Evolutionary conservation across 2,329 filamentous ascomycete species (phyloP), one percentile per base, ranked within the genome.

Genomic region (Magnaporthales sp.): DNA sequence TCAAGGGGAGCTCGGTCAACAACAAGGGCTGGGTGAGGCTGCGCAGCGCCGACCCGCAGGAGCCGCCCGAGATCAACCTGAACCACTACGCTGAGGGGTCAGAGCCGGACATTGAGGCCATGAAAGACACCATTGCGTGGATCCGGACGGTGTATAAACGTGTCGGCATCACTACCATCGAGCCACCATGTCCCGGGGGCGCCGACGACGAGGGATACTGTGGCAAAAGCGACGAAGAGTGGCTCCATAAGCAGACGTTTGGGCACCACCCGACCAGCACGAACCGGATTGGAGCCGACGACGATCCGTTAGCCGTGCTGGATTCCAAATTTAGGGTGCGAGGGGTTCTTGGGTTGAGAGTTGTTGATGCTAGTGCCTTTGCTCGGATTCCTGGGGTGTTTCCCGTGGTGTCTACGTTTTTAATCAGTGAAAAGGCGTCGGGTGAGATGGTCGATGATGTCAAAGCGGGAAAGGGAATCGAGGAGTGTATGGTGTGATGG

Each of bases 51-150:
- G 81, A 90, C 71, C 87, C 88, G 0, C 81, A 82, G 1, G 88
- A 90, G 65, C 81, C 83, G n/a, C 89, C 89, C 0, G 75, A 83
- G 38, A 88, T 89, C 72, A 80, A 83, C 73, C 87, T 88, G 77
- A 85, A 86, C 72, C 85, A 81, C 72, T 87, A 80, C 78, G 78
- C 76, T 13, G 73, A 80, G 27, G 81, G 83, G 1, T 78, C 80
- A 9, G 80, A 80, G 22, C 77, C 81, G 72, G 77, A 82, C 62
- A 72, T 81, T 1, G 72, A 74, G 66, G 78, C 77, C 32, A 72
- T 79, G 70, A 75, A 73, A 68, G 74, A 76, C 61, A 73, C 70
- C n/a, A 71, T 75, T 4, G 73, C 74, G 10, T 76, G 75, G 70
- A 69, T 74, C 63, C 71, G 72, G 19, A 69, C 64, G 15, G 67